Evolutionary conservation across 148 eudicot species (phyloP), one percentile per base, ranked within the genome.

Genomic region (Rhododendron vialii): DNA sequence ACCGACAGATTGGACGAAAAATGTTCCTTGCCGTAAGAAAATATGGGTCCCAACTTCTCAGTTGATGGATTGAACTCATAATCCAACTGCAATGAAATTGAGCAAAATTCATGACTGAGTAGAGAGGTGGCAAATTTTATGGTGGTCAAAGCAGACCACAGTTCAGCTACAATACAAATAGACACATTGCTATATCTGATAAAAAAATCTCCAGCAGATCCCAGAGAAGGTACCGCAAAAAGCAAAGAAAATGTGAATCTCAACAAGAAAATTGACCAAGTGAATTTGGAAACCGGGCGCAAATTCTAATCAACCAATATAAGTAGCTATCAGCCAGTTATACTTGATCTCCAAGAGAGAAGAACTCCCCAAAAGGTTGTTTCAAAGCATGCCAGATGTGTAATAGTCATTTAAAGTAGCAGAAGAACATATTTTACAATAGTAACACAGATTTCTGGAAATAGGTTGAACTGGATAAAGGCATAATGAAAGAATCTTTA

Each of bases 61-160:
- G 87, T 91, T 74, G 88, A 87, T 81, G 41, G 80, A 85, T 91
- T 86, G 86, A 89, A 85, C 84, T 92, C 89, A 88, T 90, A 94
- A 90, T 94, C 93, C 87, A 94, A 94, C 96, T 94, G 88, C 35
- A 86, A 84, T 79, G 26, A 81, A 55, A 35, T 81, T 33, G 11
- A 20, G 67, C 86, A 43, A 85, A n/a, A 61, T 41, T 18, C 6
- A 50, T 51, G 35, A 24, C 69, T 80, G 79, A 69, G 84, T 0
- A 48, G 38, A 12, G 69, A 43, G 86, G 28, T 20, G 57, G 59
- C 1, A 36, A 35, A 30, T 75, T 53, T 61, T 15, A 12, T 7
- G 47, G 55, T 45, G 81, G n/a, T 15, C 53, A 43, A 78, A 78
- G 30, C 45, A 48, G 10, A 11, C 55, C 13, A 77, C 28, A 41